A percentile compares a stretch with the other conserved stretches of the same genome.
phyloP scores from a whole-genome alignment of 2,329 filamentous ascomycete genomes.

The Cucurbitaria berberidis region DNA sequence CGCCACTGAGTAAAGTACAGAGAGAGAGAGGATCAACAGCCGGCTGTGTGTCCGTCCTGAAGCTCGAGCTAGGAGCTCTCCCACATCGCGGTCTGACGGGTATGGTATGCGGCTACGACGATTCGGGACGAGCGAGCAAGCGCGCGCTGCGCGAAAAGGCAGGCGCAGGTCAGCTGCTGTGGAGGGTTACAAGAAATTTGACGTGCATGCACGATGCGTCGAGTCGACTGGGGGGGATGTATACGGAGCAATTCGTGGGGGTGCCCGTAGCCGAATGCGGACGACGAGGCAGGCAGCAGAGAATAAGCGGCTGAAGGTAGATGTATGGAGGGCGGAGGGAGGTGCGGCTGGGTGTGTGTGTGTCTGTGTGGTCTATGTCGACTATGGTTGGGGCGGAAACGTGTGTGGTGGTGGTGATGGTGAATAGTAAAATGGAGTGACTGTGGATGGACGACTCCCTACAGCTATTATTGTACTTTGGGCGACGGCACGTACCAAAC shows the following conservation, averaged over 20 bases:
- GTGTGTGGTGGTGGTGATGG: too few species aligned
- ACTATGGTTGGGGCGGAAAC: background rate
- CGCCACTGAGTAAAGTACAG: constrained; percentile 30
- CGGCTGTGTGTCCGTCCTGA: constrained; percentile 30
- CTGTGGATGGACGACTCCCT: background rate
- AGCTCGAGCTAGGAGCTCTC: constrained; percentile 31
- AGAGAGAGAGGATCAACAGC: constrained; percentile 32
- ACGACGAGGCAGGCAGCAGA: constrained; percentile 18
- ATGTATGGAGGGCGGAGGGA: constrained; percentile 13
- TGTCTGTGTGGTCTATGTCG: background rate
- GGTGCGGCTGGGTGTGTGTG: constrained; percentile 8
- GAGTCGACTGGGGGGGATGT: constrained; percentile 13
- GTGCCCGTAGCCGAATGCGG: constrained; percentile 25
- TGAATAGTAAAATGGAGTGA: background rate
- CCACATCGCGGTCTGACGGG: constrained; percentile 39
- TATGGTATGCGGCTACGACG: constrained; percentile 27
- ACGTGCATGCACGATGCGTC: constrained; percentile 26
- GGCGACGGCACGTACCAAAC: too few species aligned
- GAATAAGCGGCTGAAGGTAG: constrained; percentile 6
- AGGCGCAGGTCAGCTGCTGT: constrained; percentile 35
- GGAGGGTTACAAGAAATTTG: constrained; percentile 16
- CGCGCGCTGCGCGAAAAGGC: constrained; percentile 40
- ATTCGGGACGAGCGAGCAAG: constrained; percentile 33
- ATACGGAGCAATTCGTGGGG: constrained; percentile 31
- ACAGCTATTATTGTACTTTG: too few species aligned